Evolutionary conservation across 2,329 filamentous ascomycete species (phyloP), one percentile per base, ranked within the genome.

Genomic region (Trichoderma afroharzianum): DNA sequence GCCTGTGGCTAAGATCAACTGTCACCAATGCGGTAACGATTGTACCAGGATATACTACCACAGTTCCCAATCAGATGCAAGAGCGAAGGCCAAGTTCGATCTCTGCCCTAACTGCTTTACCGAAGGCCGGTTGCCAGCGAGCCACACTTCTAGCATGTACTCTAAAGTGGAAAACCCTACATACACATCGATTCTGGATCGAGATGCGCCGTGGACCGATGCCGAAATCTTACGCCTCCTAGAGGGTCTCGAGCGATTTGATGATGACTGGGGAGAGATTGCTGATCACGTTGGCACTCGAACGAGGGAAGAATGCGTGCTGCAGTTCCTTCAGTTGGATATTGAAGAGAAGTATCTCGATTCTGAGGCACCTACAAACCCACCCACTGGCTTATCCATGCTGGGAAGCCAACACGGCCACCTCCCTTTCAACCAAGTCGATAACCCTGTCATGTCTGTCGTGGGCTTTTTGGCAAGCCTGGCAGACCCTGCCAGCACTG

Each of bases 261-360:
- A 98, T 75, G 95, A 98, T 73, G 94, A 98, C 82, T 99, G 96
- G 96, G 92, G 93, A 71, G 90, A 93, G 77, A 95, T 99, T 75
- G 91, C 97, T 1, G 94, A 95, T 74, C 93, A 98, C 78, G 96
- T 99, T 57, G 93, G 93, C 63, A 97, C 94, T 3, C 91, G 95
- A 72, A 97, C 94, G 2, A 88, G 94, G 68, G 97, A 99, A 81
- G 95, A 99, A 83, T 99, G 96, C 80, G 95, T 98, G 18, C 87
- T 98, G 76, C 96, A 98, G 80, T 99, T 99, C 84, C 82, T 99
- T 74, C 94, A 98, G 79, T 86, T 99, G 43, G 95, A 98, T 76
- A 99, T 99, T 73, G 96, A 98, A 81, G 95, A 98, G 84, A 97
- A 97, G 80, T 99, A 98, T 78, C 85, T 98, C 11, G 95, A 98